Base-by-base conservation (phyloP, 768 basidiomycete species). In the Tylopilus felleus region DNA sequence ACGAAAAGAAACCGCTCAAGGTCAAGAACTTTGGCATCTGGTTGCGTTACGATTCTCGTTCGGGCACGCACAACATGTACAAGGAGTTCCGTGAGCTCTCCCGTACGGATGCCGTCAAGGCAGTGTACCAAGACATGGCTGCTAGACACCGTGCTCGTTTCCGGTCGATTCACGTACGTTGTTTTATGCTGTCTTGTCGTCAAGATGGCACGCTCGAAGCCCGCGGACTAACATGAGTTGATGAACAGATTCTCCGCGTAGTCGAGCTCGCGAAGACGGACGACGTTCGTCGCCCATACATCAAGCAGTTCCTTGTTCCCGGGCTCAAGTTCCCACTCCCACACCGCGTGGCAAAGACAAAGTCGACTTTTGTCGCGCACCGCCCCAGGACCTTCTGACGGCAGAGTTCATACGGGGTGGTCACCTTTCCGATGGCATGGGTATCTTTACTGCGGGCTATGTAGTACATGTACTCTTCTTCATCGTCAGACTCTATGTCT, bases 1-100 rank as follows among this genome's bases (percentile, higher is more conserved):
- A 88, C 71, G 96, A 98, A 80, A 95, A 92, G 84, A 93, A 89
- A 75, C 97, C 97, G 22, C 71, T 97, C 74, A 95, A 95, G 79
- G 90, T 98, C 75, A 98, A 99, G 85, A 98, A 97, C 88, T 98
- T 99, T 71, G 97, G 97, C 63, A 91, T 99, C 78, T 98, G 97
- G 97, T 76, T 99, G 72, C 90, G 96, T 65, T 99, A 99, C 77
- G 97, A 99, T 78, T 98, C 96, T 51, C 93, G 96, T 66, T 97
- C 95, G 48, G 97, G 97, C 60, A 99, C 97, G 43, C 97, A 98
- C 87, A 99, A 99, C 86, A 96, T 98, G 94, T 97, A 97, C 90
- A 95, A 95, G 84, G 90, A 92, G 75, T 98, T 92, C 89, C 92
- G 94, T 69, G 96, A 98, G 66, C 87, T 99, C 65, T 81, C 81